Percentiles rank a stretch among this genome's conserved stretches.
These are phyloP conservation scores for Lonicera japonica DNA, from an alignment of 129 eudicot genomes.

Conservation along the genomic window DNA sequence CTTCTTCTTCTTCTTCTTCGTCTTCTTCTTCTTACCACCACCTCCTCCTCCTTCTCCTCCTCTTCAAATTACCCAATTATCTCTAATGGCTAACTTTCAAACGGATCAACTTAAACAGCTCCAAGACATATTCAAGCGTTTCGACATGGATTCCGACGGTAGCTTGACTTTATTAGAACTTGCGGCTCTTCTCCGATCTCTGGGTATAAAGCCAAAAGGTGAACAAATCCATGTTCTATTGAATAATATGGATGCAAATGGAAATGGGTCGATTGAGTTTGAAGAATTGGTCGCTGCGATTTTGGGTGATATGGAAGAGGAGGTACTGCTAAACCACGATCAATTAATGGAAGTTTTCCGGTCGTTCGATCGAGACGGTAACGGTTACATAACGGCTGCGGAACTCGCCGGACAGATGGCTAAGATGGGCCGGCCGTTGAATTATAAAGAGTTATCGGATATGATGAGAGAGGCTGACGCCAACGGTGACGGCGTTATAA, in stretches of 20 bases:
- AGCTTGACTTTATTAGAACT: slow-evolving; percentile 62
- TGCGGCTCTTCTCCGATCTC: slow-evolving; percentile 53
- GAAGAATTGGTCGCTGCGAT: slow-evolving; percentile 16
- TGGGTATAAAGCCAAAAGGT: slow-evolving; percentile 15
- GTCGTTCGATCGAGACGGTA: not conserved
- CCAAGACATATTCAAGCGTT: slow-evolving; percentile 38
- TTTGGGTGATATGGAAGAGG: slow-evolving; percentile 11
- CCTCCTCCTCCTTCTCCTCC: not conserved
- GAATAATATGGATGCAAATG: slow-evolving; percentile 10
- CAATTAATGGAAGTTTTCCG: slow-evolving; percentile 10
- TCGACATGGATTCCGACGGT: slow-evolving; percentile 60
- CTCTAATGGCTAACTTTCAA: slow-evolving; percentile 20
- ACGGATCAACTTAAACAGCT: slow-evolving; percentile 38
- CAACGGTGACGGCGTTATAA: slow-evolving; percentile 25
- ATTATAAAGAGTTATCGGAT: slow-evolving; percentile 18
- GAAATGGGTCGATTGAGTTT: slow-evolving; percentile 10
- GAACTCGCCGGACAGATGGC: slow-evolving; percentile 23
- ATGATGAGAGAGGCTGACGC: slow-evolving; percentile 25
- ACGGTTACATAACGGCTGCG: slow-evolving; percentile 2
- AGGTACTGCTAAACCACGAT: slow-evolving; percentile 13
- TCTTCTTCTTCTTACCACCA: not conserved
- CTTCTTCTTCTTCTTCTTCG: not conserved
- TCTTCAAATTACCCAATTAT: not conserved
- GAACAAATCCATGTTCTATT: slow-evolving; percentile 9
- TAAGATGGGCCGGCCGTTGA: slow-evolving; percentile 13